phyloP scores from a whole-genome alignment of 1,139 yeast species.

The Geotrichum reessii region DNA sequence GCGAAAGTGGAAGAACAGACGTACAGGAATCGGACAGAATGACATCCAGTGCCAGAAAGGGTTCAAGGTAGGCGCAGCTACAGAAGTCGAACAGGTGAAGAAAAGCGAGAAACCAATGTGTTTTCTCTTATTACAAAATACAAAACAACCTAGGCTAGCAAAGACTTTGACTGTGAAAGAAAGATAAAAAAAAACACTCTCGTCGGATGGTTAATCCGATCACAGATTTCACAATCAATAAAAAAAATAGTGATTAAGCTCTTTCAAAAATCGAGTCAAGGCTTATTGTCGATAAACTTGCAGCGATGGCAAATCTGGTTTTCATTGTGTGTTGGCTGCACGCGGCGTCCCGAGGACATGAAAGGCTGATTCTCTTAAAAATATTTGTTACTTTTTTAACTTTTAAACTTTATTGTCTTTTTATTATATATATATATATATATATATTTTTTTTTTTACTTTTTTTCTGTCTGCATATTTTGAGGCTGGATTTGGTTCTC shows the following conservation, averaged over 20 bases:
- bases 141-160: background rate
- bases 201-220: background rate
- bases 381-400: background rate
- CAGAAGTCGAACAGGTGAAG: background rate
- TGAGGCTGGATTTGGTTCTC: background rate
- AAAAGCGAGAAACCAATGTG: background rate
- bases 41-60: background rate
- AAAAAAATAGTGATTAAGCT: background rate
- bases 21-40: background rate
- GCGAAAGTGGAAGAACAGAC: background rate
- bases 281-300: background rate
- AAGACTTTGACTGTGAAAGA: background rate
- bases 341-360: background rate
- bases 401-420: no score
- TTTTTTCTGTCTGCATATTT: background rate
- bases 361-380: background rate
- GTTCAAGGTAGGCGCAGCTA: background rate
- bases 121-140: background rate
- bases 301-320: background rate
- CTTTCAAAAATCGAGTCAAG: background rate
- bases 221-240: background rate
- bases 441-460: background rate
- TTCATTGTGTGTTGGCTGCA: background rate
- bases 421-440: no score
- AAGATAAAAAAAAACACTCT: no score